phyloP scores from a whole-genome alignment of 2,329 filamentous ascomycete genomes.

The Apiospora marii region DNA sequence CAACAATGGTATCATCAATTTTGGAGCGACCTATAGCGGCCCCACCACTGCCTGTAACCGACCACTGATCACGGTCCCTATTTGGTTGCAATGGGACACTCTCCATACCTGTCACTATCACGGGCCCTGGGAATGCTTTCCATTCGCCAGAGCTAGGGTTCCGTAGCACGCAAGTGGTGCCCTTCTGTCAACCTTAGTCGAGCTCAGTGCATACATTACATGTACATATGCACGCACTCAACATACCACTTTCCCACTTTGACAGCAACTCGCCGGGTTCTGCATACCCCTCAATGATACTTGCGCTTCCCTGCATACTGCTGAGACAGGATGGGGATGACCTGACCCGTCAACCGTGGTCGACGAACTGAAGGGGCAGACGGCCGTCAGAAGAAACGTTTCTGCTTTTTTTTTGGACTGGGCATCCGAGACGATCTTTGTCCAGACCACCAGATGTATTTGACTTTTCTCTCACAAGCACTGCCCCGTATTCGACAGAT shows the following conservation, averaged over 20 bases:
- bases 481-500: background rate
- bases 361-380: constrained; percentile 12
- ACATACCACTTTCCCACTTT: background rate
- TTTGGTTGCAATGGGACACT: background rate
- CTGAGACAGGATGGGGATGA: constrained; percentile 8
- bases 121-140: background rate
- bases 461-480: background rate
- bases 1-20: constrained; percentile 10
- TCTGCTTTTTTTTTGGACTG: background rate
- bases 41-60: background rate
- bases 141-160: background rate
- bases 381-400: constrained; percentile 13
- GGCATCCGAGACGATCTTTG: constrained; percentile 11
- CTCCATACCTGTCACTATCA: constrained; percentile 13
- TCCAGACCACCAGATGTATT: background rate
- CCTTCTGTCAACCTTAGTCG: background rate
- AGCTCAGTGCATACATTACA: background rate
- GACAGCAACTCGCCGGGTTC: background rate
- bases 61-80: background rate
- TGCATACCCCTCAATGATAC: background rate
- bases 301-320: background rate
- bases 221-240: background rate
- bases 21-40: constrained; percentile 1
- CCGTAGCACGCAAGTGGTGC: background rate
- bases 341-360: background rate